Base-by-base conservation (phyloP, 2,329 filamentous ascomycete species). In the Pseudogymnoascus sp. region DNA sequence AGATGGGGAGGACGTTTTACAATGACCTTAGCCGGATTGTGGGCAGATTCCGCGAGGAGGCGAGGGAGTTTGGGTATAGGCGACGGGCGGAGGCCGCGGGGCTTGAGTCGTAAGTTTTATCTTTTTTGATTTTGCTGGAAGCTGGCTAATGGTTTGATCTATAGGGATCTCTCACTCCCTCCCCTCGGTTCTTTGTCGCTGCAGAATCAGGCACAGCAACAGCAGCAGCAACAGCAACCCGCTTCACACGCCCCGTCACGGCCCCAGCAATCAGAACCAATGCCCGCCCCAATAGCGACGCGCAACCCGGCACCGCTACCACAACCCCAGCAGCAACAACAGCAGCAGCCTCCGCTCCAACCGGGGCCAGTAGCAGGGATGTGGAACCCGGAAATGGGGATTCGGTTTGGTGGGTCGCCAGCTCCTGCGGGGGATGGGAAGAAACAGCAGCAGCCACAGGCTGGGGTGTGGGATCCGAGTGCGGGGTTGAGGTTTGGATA, bases 1-100 rank as follows among this genome's bases (percentile, higher is more conserved):
- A 97, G 67, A 90, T 89, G 0, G 94, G 91, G 0, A 82, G 93
- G 62, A 97, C 94, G 73, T 99, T 99, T 73, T 99, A 97, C 78
- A 99, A 99, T 69, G 92, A 97, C 71, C 81, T 99, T 4, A 90
- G 89, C 56, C 90, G 89, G 75, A 92, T 97, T 66, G 90, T 96
- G 0, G 88, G 86, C 0, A 82, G 87, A 8, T 97, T 97, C 73
- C 82, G 92, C 16, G 93, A 97, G 68, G 89, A 90, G 37, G 87
- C 86, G 64, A 84, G 84, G 67, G 83, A 82, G 1, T 97, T 95
- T 80, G 89, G 89, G 0, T 88, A 92, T 28, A 85, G 91, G 71
- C 82, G 94, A 61, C 84, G 92, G 60, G 84, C 88, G 67, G 93
- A 97, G 69, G 92, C 92, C 0, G 84, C 87, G 67, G 84, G 85